Evolutionary conservation across 352 stramenopile genomes (phyloP).

Genomic region (Phytopythium cucurbitacearum): DNA sequence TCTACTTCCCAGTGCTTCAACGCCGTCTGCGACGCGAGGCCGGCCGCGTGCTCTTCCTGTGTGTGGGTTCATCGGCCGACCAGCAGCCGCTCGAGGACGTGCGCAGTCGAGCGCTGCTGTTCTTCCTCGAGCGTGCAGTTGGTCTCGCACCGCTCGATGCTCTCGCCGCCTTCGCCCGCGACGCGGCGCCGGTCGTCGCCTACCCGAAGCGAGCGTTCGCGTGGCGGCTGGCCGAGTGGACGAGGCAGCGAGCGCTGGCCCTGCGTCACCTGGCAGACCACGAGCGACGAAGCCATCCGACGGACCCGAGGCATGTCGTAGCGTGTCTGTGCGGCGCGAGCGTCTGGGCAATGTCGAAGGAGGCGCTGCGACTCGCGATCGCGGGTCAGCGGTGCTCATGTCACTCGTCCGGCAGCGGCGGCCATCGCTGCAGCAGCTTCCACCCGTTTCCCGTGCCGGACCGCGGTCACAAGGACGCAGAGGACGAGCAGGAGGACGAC

Average conservation of each 20-base stretch:
- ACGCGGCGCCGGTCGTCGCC: slow-evolving; percentile 27
- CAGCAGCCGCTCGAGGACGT: slow-evolving; percentile 17
- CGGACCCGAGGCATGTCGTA: slow-evolving; percentile 13
- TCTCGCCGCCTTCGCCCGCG: slow-evolving; percentile 21
- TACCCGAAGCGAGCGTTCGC: slow-evolving; percentile 22
- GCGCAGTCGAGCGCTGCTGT: slow-evolving; percentile 31
- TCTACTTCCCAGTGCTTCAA: slow-evolving; percentile 39
- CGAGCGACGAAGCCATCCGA: slow-evolving; percentile 8
- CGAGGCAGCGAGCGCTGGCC: slow-evolving; percentile 1
- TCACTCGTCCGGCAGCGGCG: background rate
- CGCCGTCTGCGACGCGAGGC: slow-evolving; percentile 36
- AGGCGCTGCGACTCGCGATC: slow-evolving; percentile 11
- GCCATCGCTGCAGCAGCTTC: slow-evolving; percentile 16
- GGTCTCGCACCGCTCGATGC: slow-evolving; percentile 23
- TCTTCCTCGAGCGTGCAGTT: slow-evolving; percentile 36
- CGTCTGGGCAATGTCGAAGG: slow-evolving; percentile 18
- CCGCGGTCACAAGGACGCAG: slow-evolving; percentile 2
- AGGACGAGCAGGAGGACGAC: slow-evolving; percentile 16
- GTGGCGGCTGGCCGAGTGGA: slow-evolving; percentile 22
- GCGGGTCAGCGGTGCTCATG: slow-evolving; percentile 19
- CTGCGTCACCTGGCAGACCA: slow-evolving; percentile 1
- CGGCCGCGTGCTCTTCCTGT: slow-evolving; percentile 33
- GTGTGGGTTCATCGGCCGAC: background rate
- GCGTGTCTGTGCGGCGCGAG: slow-evolving; percentile 42
- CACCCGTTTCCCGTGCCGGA: slow-evolving; percentile 24